A percentile compares a stretch with the other conserved stretches of the same genome.
Evolutionary conservation across 176 grass and related monocot species (phyloP).

Genomic region (Eleusine indica): DNA sequence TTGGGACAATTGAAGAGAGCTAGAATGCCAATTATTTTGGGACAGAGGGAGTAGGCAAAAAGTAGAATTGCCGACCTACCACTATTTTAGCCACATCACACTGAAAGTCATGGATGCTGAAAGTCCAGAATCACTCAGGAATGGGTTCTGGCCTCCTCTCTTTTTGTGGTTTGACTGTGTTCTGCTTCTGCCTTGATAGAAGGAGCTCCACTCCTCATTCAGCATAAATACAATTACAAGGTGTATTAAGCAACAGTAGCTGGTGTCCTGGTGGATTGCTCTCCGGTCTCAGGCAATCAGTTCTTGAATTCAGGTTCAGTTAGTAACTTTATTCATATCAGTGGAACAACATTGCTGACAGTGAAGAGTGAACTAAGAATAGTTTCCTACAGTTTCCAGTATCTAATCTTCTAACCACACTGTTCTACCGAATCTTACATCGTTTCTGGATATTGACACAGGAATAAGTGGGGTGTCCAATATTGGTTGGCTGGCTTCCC

Average conservation of each 20-base stretch:
- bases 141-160: not conserved
- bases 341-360: conserved; percentile 22
- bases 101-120: not conserved
- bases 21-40: no score
- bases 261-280: not conserved
- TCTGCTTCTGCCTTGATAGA: not conserved
- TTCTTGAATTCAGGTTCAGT: not conserved
- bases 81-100: conserved; percentile 20
- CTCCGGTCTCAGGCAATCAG: not conserved
- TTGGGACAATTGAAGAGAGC: no score
- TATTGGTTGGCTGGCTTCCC: conserved; percentile 28
- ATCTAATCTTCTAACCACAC: conserved; percentile 16
- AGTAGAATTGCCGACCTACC: conserved; percentile 34
- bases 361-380: not conserved
- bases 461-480: not conserved
- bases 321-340: not conserved
- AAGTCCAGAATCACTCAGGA: conserved; percentile 6
- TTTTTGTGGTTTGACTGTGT: not conserved
- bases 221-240: not conserved
- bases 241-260: not conserved
- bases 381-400: not conserved
- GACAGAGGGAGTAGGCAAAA: conserved; percentile 3
- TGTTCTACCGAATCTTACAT: not conserved
- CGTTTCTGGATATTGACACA: conserved; percentile 20
- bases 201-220: conserved; percentile 4